Evolutionary conservation across 495 filamentous ascomycete genomes (phyloP).

Genomic region (Daldinia decipiens): DNA sequence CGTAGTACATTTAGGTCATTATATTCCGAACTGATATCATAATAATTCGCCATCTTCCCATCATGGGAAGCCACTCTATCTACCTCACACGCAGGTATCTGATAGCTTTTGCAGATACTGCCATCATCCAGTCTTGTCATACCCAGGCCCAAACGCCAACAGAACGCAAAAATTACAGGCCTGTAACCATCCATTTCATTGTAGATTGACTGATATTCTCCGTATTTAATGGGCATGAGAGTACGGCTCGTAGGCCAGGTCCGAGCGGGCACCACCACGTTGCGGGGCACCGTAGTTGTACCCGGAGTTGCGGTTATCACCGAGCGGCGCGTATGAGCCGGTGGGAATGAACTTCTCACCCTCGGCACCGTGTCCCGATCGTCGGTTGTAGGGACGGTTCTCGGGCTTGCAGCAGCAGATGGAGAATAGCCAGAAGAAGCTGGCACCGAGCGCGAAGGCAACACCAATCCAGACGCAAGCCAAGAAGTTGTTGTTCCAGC

Average conservation of each 20-base stretch:
- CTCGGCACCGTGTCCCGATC: conserved; percentile 33
- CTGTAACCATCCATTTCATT: neutral
- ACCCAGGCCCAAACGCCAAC: conserved; percentile 46
- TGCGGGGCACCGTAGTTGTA: conserved; percentile 52
- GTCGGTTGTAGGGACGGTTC: conserved; percentile 44
- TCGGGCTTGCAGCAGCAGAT: conserved; percentile 83
- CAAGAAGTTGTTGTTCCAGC: conserved; percentile 74
- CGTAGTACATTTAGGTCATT: conserved; percentile 25
- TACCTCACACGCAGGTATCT: neutral
- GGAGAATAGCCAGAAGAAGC: conserved; percentile 89
- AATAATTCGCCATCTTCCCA: conserved; percentile 33
- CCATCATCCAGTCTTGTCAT: conserved; percentile 43
- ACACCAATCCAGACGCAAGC: conserved; percentile 80
- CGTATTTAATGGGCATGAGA: conserved; percentile 55
- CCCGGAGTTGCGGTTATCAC: conserved; percentile 46
- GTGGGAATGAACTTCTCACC: conserved; percentile 60
- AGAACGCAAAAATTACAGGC: conserved; percentile 42
- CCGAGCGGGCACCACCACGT: conserved; percentile 49
- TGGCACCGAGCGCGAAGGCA: conserved; percentile 75
- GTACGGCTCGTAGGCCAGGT: conserved; percentile 66
- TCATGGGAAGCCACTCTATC: conserved; percentile 20
- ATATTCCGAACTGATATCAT: conserved; percentile 38
- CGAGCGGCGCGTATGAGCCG: conserved; percentile 58
- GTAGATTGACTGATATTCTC: conserved; percentile 11
- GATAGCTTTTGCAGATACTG: conserved; percentile 15